Percentiles rank a stretch among this genome's conserved stretches.
Conservation (phyloP, 2,329 filamentous ascomycete genomes). For the Sphaerulina populicola region DNA sequence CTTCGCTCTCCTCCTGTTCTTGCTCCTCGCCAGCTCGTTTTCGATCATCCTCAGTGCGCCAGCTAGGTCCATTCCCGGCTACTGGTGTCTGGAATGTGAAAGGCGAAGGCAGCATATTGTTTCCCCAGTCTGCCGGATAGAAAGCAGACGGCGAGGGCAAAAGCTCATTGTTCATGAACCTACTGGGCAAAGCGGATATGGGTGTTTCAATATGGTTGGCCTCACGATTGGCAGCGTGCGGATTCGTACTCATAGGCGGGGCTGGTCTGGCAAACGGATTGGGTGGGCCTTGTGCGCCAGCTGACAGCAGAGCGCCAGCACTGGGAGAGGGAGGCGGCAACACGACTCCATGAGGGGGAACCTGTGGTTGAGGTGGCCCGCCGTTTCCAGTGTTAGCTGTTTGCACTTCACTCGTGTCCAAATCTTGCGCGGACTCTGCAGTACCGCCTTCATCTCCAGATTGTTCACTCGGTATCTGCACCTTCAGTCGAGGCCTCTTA, state of each 20-base stretch:
- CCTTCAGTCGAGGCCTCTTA: slow-evolving; percentile 74
- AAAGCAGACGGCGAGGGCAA: slow-evolving; percentile 87
- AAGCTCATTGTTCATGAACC: slow-evolving; percentile 80
- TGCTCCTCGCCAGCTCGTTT: slow-evolving; percentile 25
- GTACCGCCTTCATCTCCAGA: slow-evolving; percentile 65
- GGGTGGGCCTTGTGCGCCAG: slow-evolving; percentile 82
- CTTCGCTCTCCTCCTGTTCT: slow-evolving; percentile 19
- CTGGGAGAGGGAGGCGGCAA: slow-evolving; percentile 90
- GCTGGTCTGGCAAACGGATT: slow-evolving; percentile 90
- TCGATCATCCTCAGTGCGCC: slow-evolving; percentile 34
- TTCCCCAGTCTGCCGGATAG: slow-evolving; percentile 70
- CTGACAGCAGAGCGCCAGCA: slow-evolving; percentile 74
- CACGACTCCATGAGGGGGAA: slow-evolving; percentile 54
- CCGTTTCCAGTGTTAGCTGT: slow-evolving; percentile 23
- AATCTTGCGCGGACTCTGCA: slow-evolving; percentile 56
- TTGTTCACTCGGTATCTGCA: slow-evolving; percentile 88
- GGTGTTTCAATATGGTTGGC: slow-evolving; percentile 61
- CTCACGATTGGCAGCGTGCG: slow-evolving; percentile 32
- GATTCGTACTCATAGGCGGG: slow-evolving; percentile 55
- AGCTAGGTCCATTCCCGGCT: slow-evolving; percentile 37
- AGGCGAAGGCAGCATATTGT: slow-evolving; percentile 81
- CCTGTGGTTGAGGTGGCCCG: slow-evolving; percentile 39
- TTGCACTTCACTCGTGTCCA: slow-evolving; percentile 43
- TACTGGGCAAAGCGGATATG: slow-evolving; percentile 84
- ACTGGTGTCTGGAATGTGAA: slow-evolving; percentile 83